phyloP scores from a whole-genome alignment of 148 eudicot species.

The Arbutus unedo region DNA sequence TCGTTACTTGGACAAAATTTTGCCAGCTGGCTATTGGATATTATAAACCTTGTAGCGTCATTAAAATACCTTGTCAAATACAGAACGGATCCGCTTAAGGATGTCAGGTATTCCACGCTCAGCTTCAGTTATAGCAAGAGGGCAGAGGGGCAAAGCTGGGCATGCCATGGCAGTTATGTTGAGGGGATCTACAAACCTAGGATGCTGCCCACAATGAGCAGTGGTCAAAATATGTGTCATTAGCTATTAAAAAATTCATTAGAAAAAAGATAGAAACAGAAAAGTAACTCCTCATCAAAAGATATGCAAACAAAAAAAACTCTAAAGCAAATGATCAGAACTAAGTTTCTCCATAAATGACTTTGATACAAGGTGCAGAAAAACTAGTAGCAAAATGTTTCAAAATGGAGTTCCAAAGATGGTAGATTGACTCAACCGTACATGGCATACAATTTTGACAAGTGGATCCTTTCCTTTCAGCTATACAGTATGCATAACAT shows the following conservation, averaged over 20 bases:
- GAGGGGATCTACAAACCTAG: conserved; percentile 79
- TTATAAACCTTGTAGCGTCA: neutral
- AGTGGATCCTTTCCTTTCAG: neutral
- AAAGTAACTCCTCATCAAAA: neutral
- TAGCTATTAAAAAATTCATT: conserved; percentile 7
- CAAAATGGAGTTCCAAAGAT: neutral
- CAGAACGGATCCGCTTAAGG: conserved; percentile 80
- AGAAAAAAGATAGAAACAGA: conserved; percentile 7
- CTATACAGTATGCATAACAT: neutral
- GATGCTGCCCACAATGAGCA: conserved; percentile 48
- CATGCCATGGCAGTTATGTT: conserved; percentile 97
- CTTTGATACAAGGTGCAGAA: neutral
- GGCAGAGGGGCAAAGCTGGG: conserved; percentile 95
- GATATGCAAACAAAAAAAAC: neutral
- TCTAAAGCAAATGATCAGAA: neutral
- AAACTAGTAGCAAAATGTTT: neutral
- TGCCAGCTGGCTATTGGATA: neutral
- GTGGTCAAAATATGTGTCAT: neutral
- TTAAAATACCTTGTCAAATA: conserved; percentile 79
- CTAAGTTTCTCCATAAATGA: neutral
- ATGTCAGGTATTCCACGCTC: conserved; percentile 94
- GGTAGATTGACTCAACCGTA: neutral
- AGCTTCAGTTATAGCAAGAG: conserved; percentile 95
- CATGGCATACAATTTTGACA: neutral
- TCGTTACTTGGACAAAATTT: neutral